Evolutionary conservation across 2,329 filamentous ascomycete genomes (phyloP).

Genomic region (Colletotrichum scovillei): DNA sequence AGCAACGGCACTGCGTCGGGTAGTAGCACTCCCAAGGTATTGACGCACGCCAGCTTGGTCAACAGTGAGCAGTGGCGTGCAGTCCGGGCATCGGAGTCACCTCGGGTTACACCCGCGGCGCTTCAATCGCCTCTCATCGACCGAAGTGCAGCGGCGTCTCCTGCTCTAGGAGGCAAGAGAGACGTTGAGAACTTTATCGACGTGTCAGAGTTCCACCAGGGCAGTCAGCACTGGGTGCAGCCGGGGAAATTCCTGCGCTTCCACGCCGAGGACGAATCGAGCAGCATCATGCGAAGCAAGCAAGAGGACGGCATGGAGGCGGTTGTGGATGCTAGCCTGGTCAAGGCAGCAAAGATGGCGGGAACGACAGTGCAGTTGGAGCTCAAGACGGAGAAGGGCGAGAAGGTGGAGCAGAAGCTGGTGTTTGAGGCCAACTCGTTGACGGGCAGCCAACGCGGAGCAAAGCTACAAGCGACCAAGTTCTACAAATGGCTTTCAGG

Average conservation of each 20-base stretch:
- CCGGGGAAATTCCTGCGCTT: slow-evolving; percentile 16
- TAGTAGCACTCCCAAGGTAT: slow-evolving; percentile 18
- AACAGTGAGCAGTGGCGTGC: slow-evolving; percentile 31
- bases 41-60: neutral
- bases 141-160: slow-evolving; percentile 22
- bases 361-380: slow-evolving; percentile 12
- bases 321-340: slow-evolving; percentile 10
- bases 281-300: slow-evolving; percentile 7
- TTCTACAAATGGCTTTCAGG: slow-evolving; percentile 31
- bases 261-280: slow-evolving; percentile 16
- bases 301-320: slow-evolving; percentile 22
- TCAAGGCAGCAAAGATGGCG: slow-evolving; percentile 23
- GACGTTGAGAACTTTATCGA: slow-evolving; percentile 10
- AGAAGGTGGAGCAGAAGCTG: slow-evolving; percentile 19
- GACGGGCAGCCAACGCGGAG: slow-evolving; percentile 23
- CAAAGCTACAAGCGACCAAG: slow-evolving; percentile 22
- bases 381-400: slow-evolving; percentile 16
- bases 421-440: slow-evolving; percentile 10
- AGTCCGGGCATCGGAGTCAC: slow-evolving; percentile 29
- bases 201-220: slow-evolving; percentile 25
- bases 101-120: neutral
- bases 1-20: slow-evolving; percentile 12
- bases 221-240: slow-evolving; percentile 19
- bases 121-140: slow-evolving; percentile 1
- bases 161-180: neutral